A percentile compares a stretch with the other conserved stretches of the same genome.
These are phyloP conservation scores for Gastrolobium villosum DNA, from an alignment of 306 rosid genomes.

Conservation along the genomic window DNA sequence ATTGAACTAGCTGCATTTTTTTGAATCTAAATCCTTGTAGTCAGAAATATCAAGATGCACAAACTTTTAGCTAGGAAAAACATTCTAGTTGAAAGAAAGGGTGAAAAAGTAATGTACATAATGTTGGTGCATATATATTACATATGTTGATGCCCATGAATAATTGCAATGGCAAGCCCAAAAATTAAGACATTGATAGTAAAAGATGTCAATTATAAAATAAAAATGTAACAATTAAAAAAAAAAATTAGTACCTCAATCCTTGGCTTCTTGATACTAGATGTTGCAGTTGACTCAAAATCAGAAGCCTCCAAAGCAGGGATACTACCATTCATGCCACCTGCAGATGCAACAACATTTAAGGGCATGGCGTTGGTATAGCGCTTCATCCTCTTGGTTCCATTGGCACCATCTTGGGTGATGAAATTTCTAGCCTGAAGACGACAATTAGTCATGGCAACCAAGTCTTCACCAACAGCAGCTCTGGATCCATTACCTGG, in stretches of 20 bases:
- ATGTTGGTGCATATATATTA: conserved; percentile 14
- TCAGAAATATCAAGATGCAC: conserved; percentile 3
- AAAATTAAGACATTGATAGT: conserved; percentile 5
- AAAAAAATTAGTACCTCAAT: conserved; percentile 65
- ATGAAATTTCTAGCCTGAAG: conserved; percentile 87
- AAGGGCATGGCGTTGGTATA: conserved; percentile 88
- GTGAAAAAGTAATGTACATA: not conserved
- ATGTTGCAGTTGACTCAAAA: conserved; percentile 91
- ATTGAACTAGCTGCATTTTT: conserved; percentile 19
- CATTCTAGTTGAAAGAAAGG: conserved; percentile 10
- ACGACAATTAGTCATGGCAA: conserved; percentile 97
- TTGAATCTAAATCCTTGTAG: not conserved
- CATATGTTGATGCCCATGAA: conserved; percentile 8
- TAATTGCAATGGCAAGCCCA: conserved; percentile 9
- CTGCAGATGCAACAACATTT: conserved; percentile 84
- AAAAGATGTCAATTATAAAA: conserved; percentile 9
- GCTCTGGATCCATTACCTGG: conserved; percentile 99
- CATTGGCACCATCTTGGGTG: conserved; percentile 83
- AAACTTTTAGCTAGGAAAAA: conserved; percentile 10
- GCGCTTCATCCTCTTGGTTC: conserved; percentile 94
- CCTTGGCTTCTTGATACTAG: conserved; percentile 84
- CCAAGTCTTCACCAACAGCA: conserved; percentile 98
- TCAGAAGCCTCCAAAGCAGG: conserved; percentile 79
- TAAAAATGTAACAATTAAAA: conserved; percentile 20
- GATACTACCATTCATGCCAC: conserved; percentile 77